phyloP scores from a whole-genome alignment of 345 rosid species.

The Noccaea bulbosa region DNA sequence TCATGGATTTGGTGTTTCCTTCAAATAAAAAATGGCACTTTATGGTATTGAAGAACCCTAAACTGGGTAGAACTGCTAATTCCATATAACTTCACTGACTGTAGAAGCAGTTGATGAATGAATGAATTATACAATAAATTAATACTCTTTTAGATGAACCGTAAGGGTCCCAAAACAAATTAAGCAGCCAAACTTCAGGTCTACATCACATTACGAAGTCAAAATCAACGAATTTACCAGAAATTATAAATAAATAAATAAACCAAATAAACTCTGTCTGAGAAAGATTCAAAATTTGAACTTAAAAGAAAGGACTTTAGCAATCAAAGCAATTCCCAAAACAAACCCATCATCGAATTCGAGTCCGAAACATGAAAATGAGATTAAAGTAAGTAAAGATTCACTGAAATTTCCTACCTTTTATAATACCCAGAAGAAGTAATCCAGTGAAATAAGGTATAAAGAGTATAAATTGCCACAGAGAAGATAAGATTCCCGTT shows the following conservation, averaged over 20 bases:
- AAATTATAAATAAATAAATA: background rate
- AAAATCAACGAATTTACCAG: slow-evolving; percentile 15
- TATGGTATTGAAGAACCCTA: slow-evolving; percentile 18
- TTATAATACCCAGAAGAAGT: slow-evolving; percentile 69
- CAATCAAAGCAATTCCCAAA: background rate
- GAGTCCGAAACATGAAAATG: slow-evolving; percentile 1
- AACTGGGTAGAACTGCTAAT: background rate
- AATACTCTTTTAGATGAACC: background rate
- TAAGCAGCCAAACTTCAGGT: slow-evolving; percentile 2
- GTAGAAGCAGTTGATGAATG: slow-evolving; percentile 11
- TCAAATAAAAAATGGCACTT: background rate
- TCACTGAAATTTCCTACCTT: slow-evolving; percentile 52
- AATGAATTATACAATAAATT: slow-evolving; percentile 18
- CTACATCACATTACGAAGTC: slow-evolving; percentile 29
- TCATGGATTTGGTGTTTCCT: background rate
- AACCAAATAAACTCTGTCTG: background rate
- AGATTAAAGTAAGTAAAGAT: background rate
- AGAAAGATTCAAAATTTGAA: slow-evolving; percentile 5
- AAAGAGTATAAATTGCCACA: slow-evolving; percentile 72
- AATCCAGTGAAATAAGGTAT: slow-evolving; percentile 85
- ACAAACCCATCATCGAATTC: slow-evolving; percentile 16
- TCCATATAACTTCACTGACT: background rate
- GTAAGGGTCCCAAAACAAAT: slow-evolving; percentile 5
- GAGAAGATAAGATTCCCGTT: slow-evolving; percentile 61
- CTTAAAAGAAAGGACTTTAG: background rate